phyloP scores from a whole-genome alignment of 1,139 yeast genomes.

The Nadsonia starkeyi-henricii region DNA sequence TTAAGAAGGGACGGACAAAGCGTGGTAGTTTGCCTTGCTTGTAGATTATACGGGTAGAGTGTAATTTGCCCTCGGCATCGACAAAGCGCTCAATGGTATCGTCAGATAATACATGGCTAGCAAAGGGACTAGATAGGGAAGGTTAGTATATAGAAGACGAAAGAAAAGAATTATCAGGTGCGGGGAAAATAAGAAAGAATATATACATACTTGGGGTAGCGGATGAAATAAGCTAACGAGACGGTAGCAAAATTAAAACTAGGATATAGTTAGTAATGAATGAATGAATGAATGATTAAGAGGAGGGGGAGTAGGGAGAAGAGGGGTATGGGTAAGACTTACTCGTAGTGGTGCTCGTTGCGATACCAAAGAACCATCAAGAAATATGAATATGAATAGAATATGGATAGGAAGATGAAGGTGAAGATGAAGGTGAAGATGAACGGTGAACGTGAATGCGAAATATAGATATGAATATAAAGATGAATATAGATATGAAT shows the following conservation, averaged over 20 bases:
- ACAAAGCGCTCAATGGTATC: slow-evolving; percentile 57
- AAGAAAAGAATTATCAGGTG: slow-evolving; percentile 1
- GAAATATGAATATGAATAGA: not conserved
- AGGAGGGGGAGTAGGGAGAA: not conserved
- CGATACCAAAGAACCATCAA: not conserved
- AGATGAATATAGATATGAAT: too few species aligned
- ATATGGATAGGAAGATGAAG: too few species aligned
- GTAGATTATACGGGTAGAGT: slow-evolving; percentile 60
- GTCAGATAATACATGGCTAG: slow-evolving; percentile 74
- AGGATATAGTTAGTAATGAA: slow-evolving; percentile 2
- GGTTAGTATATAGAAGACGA: not conserved
- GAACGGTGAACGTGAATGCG: too few species aligned
- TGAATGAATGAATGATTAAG: not conserved
- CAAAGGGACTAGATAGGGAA: slow-evolving; percentile 39
- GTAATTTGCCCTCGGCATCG: slow-evolving; percentile 50
- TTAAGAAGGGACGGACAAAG: slow-evolving; percentile 68
- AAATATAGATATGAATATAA: too few species aligned
- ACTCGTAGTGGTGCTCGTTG: not conserved
- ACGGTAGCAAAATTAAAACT: slow-evolving; percentile 52
- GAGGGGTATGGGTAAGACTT: not conserved
- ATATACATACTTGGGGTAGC: slow-evolving; percentile 52
- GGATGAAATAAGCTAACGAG: slow-evolving; percentile 63
- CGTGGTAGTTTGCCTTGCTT: slow-evolving; percentile 73
- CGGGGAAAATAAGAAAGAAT: not conserved
- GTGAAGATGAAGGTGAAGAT: too few species aligned